Percentiles rank a stretch among this genome's conserved stretches.
These are phyloP conservation scores for Nicotiana attenuata DNA, from an alignment of 257 asterid species.

Conservation along the genomic window DNA sequence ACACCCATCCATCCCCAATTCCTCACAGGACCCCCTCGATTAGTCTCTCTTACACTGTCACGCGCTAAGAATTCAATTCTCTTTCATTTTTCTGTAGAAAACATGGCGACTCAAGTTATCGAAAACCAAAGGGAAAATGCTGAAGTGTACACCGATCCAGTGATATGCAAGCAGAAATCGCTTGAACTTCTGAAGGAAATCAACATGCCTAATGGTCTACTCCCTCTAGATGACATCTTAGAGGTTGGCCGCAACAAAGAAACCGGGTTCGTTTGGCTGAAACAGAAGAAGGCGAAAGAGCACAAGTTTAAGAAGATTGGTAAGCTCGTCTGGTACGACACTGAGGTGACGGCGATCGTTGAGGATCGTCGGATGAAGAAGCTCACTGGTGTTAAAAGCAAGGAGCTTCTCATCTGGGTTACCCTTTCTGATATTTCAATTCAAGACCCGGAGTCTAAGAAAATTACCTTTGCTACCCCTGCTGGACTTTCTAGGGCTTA, in stretches of 20 bases:
- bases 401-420: conserved; percentile 74
- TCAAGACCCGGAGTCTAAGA: conserved; percentile 35
- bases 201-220: conserved; percentile 65
- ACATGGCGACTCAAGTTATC: conserved; percentile 24
- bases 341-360: conserved; percentile 58
- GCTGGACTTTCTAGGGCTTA: conserved; percentile 55
- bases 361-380: conserved; percentile 63
- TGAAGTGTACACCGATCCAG: conserved; percentile 49
- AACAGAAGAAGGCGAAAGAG: conserved; percentile 53
- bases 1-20: not conserved
- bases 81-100: not conserved
- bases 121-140: conserved; percentile 55
- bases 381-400: conserved; percentile 72
- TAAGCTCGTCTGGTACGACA: conserved; percentile 54
- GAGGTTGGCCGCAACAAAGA: conserved; percentile 59
- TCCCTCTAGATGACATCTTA: conserved; percentile 53
- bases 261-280: conserved; percentile 70
- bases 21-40: not conserved
- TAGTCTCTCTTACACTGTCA: not conserved
- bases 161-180: conserved; percentile 54
- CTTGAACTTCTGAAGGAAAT: conserved; percentile 50
- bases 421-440: conserved; percentile 46
- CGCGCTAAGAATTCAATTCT: not conserved
- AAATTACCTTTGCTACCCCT: conserved; percentile 46
- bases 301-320: conserved; percentile 51